These are phyloP conservation scores for Hypoxylon sp. DNA, from an alignment of 2,329 filamentous ascomycete genomes.

Conservation along the genomic window DNA sequence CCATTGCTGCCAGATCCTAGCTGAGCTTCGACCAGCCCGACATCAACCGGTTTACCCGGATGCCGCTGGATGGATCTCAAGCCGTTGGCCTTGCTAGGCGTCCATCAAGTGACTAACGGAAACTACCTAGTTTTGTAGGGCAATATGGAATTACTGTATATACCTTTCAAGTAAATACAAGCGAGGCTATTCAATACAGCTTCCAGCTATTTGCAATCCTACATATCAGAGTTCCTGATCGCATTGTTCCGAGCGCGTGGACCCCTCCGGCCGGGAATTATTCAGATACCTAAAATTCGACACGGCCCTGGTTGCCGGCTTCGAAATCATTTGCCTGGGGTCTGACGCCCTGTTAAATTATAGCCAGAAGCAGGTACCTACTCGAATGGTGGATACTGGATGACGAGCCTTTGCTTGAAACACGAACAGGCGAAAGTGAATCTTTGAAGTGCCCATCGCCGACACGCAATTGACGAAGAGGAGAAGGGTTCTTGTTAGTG, in stretches of 20 bases:
- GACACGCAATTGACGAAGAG: background rate
- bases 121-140: conserved; percentile 33
- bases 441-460: background rate
- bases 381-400: conserved; percentile 2
- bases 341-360: conserved; percentile 7
- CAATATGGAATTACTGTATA: conserved; percentile 26
- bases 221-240: conserved; percentile 30
- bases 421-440: conserved; percentile 2
- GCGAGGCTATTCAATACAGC: conserved; percentile 24
- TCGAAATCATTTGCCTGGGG: background rate
- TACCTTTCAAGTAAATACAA: conserved; percentile 9
- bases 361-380: conserved; percentile 22
- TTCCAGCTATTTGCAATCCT: conserved; percentile 28
- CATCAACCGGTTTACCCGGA: conserved; percentile 43
- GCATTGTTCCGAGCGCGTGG: conserved; percentile 34
- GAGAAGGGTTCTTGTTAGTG: background rate
- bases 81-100: conserved; percentile 26
- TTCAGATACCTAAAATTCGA: background rate
- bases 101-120: conserved; percentile 36
- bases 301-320: background rate
- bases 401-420: conserved; percentile 1
- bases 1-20: conserved; percentile 22
- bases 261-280: conserved; percentile 22
- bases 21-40: conserved; percentile 22
- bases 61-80: conserved; percentile 27